Evolutionary conservation across 805 yeast species (phyloP), one percentile per base, ranked within the genome.

Genomic region (Torulaspora indica): DNA sequence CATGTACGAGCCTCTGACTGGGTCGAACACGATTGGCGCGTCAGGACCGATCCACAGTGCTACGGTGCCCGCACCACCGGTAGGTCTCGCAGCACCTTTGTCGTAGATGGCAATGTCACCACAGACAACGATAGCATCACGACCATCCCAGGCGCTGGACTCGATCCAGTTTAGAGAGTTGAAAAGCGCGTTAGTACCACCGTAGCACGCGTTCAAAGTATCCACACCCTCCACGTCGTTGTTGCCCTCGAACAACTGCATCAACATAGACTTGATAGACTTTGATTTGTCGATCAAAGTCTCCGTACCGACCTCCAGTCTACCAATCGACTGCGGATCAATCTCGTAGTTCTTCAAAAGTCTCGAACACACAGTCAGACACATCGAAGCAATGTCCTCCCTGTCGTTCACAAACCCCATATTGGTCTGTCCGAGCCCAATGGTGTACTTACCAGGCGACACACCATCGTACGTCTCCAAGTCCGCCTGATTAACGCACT

Each of bases 91-190:
- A 30, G 95, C 84, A 66, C 98, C 98, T 72, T 90, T 79, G 60
- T 90, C 89, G 71, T 93, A 93, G 56, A 93, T 82, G 63, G 98
- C 98, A 68, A 93, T 93, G 70, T 93, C 98, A 70, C 97, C 98
- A 64, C 93, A 82, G 17, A 91, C 96, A 45, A 91, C 98, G 60
- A 93, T 79, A 45, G 98, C 98, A 62, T 91, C 89, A 69, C 98
- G 81, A 52, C 98, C 98, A 63, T 93, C 98, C 98, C 98, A 93
- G 35, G 91, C 76, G 23, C 87, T 79, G 25, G 96, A 87, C 72
- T 93, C 97, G 54, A 93, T 70, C 98, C 98, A 93, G 78, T 89
- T 89, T 60, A 93, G 67, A 10, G 96, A 79, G 73, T 91, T 93
- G 74, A 93, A 82, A 24, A 93, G 78, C 8, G 98, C 98, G 59